phyloP scores from a whole-genome alignment of 2,329 filamentous ascomycete genomes.

The Aureobasidium uvarum region DNA sequence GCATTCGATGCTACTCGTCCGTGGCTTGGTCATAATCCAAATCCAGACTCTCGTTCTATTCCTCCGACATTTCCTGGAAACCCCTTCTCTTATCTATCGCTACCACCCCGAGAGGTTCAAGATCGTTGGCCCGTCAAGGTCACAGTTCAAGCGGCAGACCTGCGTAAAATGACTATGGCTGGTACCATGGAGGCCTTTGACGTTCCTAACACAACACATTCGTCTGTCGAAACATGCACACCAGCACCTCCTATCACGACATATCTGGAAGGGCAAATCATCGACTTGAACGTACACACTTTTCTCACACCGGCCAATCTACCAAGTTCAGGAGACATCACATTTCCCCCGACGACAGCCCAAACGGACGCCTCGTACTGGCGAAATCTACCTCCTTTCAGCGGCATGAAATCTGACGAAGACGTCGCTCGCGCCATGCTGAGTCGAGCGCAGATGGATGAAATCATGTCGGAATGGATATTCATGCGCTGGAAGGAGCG shows the following conservation, averaged over 20 bases:
- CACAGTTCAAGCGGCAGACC: constrained; percentile 62
- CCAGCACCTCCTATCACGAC: constrained; percentile 58
- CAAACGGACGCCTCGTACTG: constrained; percentile 50
- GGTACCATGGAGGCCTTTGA: constrained; percentile 71
- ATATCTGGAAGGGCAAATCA: constrained; percentile 67
- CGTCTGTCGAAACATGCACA: constrained; percentile 25
- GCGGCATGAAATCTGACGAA: constrained; percentile 35
- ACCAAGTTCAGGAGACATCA: constrained; percentile 15
- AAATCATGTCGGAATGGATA: constrained; percentile 50
- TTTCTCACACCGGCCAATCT: constrained; percentile 48
- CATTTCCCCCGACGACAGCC: constrained; percentile 35
- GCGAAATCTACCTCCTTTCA: constrained; percentile 46
- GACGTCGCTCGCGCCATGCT: constrained; percentile 48
- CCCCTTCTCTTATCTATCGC: neutral
- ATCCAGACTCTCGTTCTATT: constrained; percentile 24
- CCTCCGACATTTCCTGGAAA: constrained; percentile 30
- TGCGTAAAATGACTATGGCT: constrained; percentile 59
- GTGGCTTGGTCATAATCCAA: constrained; percentile 40
- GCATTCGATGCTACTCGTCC: constrained; percentile 39
- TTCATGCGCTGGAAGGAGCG: constrained; percentile 59
- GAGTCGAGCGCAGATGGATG: constrained; percentile 40
- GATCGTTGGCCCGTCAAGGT: constrained; percentile 68
- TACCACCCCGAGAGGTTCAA: constrained; percentile 36
- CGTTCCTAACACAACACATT: constrained; percentile 51
- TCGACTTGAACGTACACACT: constrained; percentile 56